Percentiles rank a stretch among this genome's conserved stretches.
Evolutionary conservation across 768 basidiomycete genomes (phyloP).

Genomic region (Peribolospora kevripleyi): DNA sequence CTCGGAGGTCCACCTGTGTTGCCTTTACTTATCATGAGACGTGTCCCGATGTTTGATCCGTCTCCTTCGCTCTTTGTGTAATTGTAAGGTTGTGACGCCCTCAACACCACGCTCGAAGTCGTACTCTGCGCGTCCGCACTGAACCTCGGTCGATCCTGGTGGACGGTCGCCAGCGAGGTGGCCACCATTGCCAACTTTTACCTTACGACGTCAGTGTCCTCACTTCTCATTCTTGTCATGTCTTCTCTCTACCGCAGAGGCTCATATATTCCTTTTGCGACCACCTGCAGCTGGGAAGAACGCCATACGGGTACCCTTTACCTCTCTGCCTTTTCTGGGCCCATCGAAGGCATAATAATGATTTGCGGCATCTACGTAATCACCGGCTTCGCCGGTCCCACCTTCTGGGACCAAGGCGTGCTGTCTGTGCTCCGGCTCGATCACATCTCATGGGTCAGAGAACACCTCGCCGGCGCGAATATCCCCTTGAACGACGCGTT

Average conservation of each 20-base stretch:
- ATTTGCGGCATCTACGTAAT: conserved; percentile 51
- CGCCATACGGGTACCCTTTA: conserved; percentile 43
- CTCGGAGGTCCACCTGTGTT: neutral
- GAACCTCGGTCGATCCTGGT: conserved; percentile 83
- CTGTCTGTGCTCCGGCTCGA: conserved; percentile 28
- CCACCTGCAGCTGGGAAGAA: no score
- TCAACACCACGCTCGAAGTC: conserved; percentile 90
- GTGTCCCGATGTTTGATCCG: neutral
- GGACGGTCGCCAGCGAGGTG: conserved; percentile 73
- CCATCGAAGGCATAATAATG: conserved; percentile 84
- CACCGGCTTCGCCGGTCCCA: conserved; percentile 49
- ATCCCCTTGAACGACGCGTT: conserved; percentile 61
- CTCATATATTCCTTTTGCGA: neutral
- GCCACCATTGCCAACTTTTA: conserved; percentile 56
- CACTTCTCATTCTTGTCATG: neutral
- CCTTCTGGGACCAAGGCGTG: conserved; percentile 54
- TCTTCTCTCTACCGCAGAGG: neutral
- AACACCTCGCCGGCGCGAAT: conserved; percentile 30
- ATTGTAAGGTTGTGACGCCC: conserved; percentile 51
- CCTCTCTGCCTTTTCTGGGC: conserved; percentile 80
- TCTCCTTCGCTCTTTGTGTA: neutral
- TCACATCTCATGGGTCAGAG: conserved; percentile 29
- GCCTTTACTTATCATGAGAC: no score
- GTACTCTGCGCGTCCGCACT: conserved; percentile 61
- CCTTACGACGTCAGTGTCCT: conserved; percentile 33